phyloP scores from a whole-genome alignment of 768 basidiomycete genomes.

The Butyriboletus loyo region DNA sequence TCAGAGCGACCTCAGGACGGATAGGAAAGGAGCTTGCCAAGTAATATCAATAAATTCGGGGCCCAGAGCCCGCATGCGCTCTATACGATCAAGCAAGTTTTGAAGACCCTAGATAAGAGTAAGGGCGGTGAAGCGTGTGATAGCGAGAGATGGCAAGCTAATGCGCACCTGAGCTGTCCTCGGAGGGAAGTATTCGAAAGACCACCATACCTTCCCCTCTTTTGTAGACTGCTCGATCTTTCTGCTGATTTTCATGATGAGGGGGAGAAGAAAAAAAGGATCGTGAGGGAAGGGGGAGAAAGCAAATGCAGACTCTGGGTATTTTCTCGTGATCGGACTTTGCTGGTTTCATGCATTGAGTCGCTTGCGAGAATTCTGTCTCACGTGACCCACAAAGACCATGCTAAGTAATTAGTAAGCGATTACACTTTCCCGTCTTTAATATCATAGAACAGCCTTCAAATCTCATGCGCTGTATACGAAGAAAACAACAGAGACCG shows the following conservation, averaged over 20 bases:
- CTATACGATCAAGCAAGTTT: constrained; percentile 97
- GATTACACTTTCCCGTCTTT: neutral
- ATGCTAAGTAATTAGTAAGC: too few relatives aligned
- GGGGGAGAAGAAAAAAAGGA: constrained; percentile 20
- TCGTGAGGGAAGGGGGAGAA: constrained; percentile 14
- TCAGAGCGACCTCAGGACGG: neutral
- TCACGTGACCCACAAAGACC: constrained; percentile 20
- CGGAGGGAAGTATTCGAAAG: constrained; percentile 98
- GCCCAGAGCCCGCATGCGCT: constrained; percentile 92
- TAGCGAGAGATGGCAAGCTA: neutral
- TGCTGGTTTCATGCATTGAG: constrained; percentile 3
- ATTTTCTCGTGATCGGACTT: constrained; percentile 22
- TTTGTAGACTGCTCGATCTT: constrained; percentile 85
- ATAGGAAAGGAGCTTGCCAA: constrained; percentile 49
- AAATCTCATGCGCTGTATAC: constrained; percentile 25
- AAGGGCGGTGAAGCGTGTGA: neutral
- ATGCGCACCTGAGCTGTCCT: constrained; percentile 81
- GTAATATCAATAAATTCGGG: constrained; percentile 99
- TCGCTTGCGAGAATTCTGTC: neutral
- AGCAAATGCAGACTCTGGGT: constrained; percentile 14
- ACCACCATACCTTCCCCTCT: constrained; percentile 94
- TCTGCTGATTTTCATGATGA: constrained; percentile 86
- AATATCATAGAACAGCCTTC: too few relatives aligned
- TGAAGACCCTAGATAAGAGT: constrained; percentile 45
- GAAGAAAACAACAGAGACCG: constrained; percentile 51